Evolutionary conservation across 768 basidiomycete species (phyloP).

Genomic region (Hericium erinaceus): DNA sequence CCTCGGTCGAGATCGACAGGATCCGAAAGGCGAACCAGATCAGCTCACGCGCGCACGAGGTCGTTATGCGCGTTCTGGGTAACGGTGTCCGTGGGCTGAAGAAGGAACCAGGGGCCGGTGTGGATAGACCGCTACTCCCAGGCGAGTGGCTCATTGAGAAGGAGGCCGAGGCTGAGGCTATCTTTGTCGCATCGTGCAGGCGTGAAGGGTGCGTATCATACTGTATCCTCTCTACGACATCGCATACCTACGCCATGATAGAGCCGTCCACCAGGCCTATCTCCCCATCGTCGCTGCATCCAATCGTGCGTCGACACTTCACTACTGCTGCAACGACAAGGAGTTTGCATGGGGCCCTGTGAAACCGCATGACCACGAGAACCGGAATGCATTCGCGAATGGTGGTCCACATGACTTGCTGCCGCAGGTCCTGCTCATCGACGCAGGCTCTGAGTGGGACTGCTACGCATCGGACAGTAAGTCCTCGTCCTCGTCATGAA

Average conservation of each 20-base stretch:
- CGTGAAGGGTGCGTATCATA: slow-evolving; percentile 61
- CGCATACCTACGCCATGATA: slow-evolving; percentile 18
- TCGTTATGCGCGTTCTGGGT: slow-evolving; percentile 87
- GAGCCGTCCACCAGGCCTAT: slow-evolving; percentile 83
- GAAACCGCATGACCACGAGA: slow-evolving; percentile 41
- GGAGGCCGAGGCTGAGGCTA: slow-evolving; percentile 89
- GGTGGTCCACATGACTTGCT: slow-evolving; percentile 31
- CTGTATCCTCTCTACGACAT: neutral
- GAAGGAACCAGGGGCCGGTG: slow-evolving; percentile 30
- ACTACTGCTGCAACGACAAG: slow-evolving; percentile 91
- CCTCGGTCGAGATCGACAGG: slow-evolving; percentile 56
- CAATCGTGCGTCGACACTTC: slow-evolving; percentile 78
- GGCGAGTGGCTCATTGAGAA: slow-evolving; percentile 85
- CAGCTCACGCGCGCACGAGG: slow-evolving; percentile 83
- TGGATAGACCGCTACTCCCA: slow-evolving; percentile 47
- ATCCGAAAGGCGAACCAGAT: slow-evolving; percentile 80
- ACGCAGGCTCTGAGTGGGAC: slow-evolving; percentile 89
- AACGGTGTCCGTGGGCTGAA: slow-evolving; percentile 49
- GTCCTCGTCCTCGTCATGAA: slow-evolving; percentile 3
- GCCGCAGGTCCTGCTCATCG: slow-evolving; percentile 79
- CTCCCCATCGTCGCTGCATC: slow-evolving; percentile 88
- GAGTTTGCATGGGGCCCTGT: slow-evolving; percentile 83
- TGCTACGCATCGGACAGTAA: slow-evolving; percentile 59
- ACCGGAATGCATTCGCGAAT: slow-evolving; percentile 38
- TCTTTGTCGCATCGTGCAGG: slow-evolving; percentile 86